Conservation (phyloP, 208 protist species). For the Angomonas ambiguus region DNA sequence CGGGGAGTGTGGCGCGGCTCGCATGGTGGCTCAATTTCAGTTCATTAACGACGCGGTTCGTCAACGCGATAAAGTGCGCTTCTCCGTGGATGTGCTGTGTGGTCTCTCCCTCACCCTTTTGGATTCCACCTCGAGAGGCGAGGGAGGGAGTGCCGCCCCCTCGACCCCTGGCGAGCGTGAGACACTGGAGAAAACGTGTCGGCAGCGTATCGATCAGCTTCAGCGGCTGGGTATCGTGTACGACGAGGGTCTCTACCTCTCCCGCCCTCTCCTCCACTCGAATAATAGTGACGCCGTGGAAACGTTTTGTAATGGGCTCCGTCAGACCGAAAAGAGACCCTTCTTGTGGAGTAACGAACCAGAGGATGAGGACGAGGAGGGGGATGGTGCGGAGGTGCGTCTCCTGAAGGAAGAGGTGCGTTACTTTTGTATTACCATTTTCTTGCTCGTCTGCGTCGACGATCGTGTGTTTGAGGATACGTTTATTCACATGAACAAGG, state of each 20-base stretch:
- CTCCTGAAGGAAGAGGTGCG: slow-evolving; percentile 4
- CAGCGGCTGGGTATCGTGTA: slow-evolving; percentile 74
- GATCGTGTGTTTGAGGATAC: neutral
- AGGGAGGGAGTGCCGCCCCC: neutral
- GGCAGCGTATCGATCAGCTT: slow-evolving; percentile 51
- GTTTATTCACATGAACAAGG: neutral
- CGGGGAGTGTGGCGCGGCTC: slow-evolving; percentile 65
- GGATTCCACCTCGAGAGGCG: neutral
- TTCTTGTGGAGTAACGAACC: neutral
- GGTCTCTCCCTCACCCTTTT: neutral
- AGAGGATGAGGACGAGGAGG: neutral
- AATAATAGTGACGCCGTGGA: neutral
- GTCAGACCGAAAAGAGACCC: neutral
- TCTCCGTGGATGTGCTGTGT: slow-evolving; percentile 19
- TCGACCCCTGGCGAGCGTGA: neutral
- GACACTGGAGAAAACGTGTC: slow-evolving; percentile 17
- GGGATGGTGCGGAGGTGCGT: slow-evolving; percentile 9
- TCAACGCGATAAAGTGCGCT: slow-evolving; percentile 58
- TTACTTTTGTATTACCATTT: slow-evolving; percentile 6
- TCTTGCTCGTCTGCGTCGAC: slow-evolving; percentile 10
- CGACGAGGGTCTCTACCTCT: slow-evolving; percentile 80
- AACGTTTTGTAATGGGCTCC: neutral
- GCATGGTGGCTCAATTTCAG: slow-evolving; percentile 82
- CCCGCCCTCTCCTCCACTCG: slow-evolving; percentile 16
- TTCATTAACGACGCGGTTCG: slow-evolving; percentile 57